Conservation (phyloP, 306 rosid species). For the Biancaea sappan region DNA sequence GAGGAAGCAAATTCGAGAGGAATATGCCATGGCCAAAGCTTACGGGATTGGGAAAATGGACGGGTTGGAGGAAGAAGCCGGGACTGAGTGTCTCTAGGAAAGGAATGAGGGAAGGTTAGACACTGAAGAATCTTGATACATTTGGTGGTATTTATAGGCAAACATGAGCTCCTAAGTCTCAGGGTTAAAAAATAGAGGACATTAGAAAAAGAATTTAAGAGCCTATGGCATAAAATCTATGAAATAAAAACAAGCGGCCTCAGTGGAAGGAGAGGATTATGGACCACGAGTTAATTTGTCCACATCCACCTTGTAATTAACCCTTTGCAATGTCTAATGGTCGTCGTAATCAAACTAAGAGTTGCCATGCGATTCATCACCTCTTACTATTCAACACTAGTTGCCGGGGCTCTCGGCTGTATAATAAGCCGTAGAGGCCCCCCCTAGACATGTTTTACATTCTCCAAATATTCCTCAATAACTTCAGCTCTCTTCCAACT, state of each 20-base stretch:
- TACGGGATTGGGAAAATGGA: background rate
- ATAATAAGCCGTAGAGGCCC: too few species aligned
- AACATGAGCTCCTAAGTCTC: background rate
- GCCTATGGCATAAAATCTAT: background rate
- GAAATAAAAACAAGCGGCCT: background rate
- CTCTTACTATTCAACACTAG: too few species aligned
- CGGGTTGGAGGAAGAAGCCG: background rate
- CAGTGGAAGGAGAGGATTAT: background rate
- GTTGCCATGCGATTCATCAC: too few species aligned
- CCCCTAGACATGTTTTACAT: too few species aligned
- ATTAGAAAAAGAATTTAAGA: background rate
- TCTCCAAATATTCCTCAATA: too few species aligned
- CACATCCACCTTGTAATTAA: background rate
- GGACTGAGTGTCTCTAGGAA: background rate
- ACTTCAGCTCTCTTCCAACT: too few species aligned
- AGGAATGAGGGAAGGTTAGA: background rate
- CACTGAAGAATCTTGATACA: background rate
- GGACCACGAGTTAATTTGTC: background rate
- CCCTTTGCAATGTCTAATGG: too few species aligned
- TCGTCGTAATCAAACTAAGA: too few species aligned
- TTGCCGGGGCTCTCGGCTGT: too few species aligned
- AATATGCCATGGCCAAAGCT: constrained; percentile 47
- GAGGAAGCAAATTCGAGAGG: constrained; percentile 43
- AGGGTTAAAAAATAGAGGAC: background rate
- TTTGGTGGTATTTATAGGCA: background rate